Evolutionary conservation across 345 rosid genomes (phyloP), one percentile per base, ranked within the genome.

Genomic region (Excoecaria cochinchinensis): DNA sequence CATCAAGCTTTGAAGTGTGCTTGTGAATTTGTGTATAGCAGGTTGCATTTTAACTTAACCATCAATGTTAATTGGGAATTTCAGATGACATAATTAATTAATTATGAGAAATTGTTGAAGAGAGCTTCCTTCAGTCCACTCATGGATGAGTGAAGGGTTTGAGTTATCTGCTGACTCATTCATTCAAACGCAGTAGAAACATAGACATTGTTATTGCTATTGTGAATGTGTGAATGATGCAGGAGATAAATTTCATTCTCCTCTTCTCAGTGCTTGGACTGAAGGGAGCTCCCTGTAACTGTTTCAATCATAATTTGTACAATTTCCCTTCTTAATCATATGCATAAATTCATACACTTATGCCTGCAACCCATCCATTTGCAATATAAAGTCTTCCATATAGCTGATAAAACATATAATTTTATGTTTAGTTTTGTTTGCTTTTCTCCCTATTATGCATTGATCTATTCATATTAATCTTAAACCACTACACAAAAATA

Each of bases 151-250:
- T 36, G 51, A 64, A 78, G 83, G 84, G 76, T 82, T 75, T 78
- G 85, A 56, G 80, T 80, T 85, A 85, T 76, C 84, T 85, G 85
- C 87, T 81, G 87, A 75, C 84, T 85, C 87, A 85, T 85, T 85
- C 85, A 82, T 77, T 82, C 85, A 82, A 80, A 78, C 84, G 5
- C 84, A 63, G 65, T 82, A 85, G 87, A 74, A 61, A 17, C n/a
- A 3, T 14, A 21, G 12, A 6, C 7, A 57, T 31, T 31, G 25
- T 8, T 3, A 47, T 69, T 75, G 63, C 74, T 74, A 74, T 44
- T 67, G 75, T 62, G 78, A 70, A 73, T 78, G 81, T 73, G 74
- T 78, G 81, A 78, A 78, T 78, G 81, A 73, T 67, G 77, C 77
- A 74, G 81, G 77, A 78, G 81, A 78, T 78, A 73, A 55, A 55